Conservation (phyloP, 805 yeast species). For the Tetrapisispora namnaoensis region DNA sequence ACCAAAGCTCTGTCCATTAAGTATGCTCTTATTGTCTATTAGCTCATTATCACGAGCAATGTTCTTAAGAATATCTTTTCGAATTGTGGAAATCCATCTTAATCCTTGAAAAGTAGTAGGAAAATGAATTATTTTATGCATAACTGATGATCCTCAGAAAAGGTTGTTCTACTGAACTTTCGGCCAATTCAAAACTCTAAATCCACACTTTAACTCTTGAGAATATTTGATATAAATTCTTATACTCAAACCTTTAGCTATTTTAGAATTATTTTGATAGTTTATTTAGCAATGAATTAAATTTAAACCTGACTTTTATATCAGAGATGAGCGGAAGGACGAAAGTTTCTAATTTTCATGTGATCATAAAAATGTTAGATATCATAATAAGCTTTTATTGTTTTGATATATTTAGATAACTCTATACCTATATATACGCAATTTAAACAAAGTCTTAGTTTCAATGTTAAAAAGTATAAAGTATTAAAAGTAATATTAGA, state of each 20-base stretch:
- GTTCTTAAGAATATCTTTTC: background rate
- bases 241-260: background rate
- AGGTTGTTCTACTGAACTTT: background rate
- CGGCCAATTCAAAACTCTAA: background rate
- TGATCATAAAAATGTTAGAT: background rate
- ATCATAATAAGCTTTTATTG: too few relatives aligned
- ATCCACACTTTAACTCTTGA: background rate
- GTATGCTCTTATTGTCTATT: background rate
- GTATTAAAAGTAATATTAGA: too few relatives aligned
- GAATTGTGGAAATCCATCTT: background rate
- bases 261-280: too few relatives aligned
- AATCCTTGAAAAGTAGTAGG: background rate
- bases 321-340: background rate
- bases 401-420: too few relatives aligned
- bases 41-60: background rate
- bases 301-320: background rate
- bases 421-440: too few relatives aligned
- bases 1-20: background rate
- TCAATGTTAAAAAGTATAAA: too few relatives aligned
- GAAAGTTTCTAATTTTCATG: background rate
- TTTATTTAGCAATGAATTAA: too few relatives aligned
- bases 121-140: background rate
- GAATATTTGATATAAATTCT: too few relatives aligned
- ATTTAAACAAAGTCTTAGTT: too few relatives aligned
- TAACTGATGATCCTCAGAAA: background rate